phyloP scores from a whole-genome alignment of 2,329 filamentous ascomycete genomes.

The Beauveria scarabaeidicola region DNA sequence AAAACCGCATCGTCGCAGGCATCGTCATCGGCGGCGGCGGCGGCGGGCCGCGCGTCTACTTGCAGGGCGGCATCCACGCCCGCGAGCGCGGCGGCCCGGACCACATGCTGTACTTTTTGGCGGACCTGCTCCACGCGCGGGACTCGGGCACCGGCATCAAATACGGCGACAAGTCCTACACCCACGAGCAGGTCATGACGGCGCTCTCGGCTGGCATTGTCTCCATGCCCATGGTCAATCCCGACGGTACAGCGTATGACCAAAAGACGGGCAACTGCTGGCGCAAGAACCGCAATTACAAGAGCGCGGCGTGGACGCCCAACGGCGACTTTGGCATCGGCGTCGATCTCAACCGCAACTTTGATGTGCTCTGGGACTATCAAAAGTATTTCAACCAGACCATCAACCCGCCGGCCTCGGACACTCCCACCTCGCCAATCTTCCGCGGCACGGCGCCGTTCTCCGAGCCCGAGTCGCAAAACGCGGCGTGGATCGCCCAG shows the following conservation, averaged over 20 bases:
- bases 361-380: constrained; percentile 50
- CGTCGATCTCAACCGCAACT: constrained; percentile 49
- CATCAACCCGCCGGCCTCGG: constrained; percentile 30
- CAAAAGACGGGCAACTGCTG: constrained; percentile 42
- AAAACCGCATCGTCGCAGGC: constrained; percentile 31
- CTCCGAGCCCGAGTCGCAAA: constrained; percentile 49
- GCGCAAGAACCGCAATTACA: constrained; percentile 48
- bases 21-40: constrained; percentile 39
- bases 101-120: constrained; percentile 47
- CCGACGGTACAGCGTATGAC: constrained; percentile 45
- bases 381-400: constrained; percentile 30
- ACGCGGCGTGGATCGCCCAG: constrained; percentile 43
- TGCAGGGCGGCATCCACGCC: constrained; percentile 47
- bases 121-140: constrained; percentile 47
- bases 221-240: constrained; percentile 43
- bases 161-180: constrained; percentile 45
- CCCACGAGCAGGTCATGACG: constrained; percentile 40
- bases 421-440: constrained; percentile 33
- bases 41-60: constrained; percentile 38
- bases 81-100: constrained; percentile 51
- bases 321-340: constrained; percentile 28
- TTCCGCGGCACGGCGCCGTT: constrained; percentile 43
- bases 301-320: constrained; percentile 20
- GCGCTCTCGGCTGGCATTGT: constrained; percentile 46
- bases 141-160: constrained; percentile 38